Percentiles rank a stretch among this genome's conserved stretches.
These are phyloP conservation scores for Actinomucor elegans DNA, from an alignment of 371 early-diverging fungal genomes.

Conservation along the genomic window DNA sequence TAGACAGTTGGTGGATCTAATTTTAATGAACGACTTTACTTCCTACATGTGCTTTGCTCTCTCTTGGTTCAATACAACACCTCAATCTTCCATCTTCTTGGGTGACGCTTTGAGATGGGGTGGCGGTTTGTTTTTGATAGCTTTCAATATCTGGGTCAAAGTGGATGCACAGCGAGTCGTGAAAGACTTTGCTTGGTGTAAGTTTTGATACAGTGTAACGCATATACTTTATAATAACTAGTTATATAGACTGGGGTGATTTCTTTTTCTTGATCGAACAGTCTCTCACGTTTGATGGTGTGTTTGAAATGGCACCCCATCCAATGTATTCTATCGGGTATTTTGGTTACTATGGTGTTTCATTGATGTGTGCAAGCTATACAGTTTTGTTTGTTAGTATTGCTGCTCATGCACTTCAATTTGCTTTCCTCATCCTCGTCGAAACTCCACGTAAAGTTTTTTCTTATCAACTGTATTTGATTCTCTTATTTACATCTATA, in stretches of 20 bases:
- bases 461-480: background rate
- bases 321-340: conserved; percentile 99
- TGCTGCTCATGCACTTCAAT: conserved; percentile 87
- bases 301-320: conserved; percentile 96
- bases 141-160: conserved; percentile 95
- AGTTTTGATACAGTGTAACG: conserved; percentile 27
- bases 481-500: too few species aligned
- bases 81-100: conserved; percentile 48
- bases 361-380: conserved; percentile 82
- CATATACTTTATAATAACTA: background rate
- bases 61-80: conserved; percentile 63
- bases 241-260: conserved; percentile 90
- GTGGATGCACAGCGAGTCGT: conserved; percentile 95
- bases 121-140: conserved; percentile 77
- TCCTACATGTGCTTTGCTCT: conserved; percentile 85
- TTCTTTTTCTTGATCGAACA: conserved; percentile 94
- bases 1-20: conserved; percentile 90
- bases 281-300: conserved; percentile 88
- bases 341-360: conserved; percentile 92
- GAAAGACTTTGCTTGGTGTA: conserved; percentile 97
- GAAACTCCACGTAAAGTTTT: conserved; percentile 84
- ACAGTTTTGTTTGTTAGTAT: conserved; percentile 88
- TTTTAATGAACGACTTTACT: conserved; percentile 90
- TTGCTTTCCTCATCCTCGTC: conserved; percentile 86
- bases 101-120: conserved; percentile 70